Evolutionary conservation across 371 early-diverging fungal species (phyloP), one percentile per base, ranked within the genome.

Genomic region (Mucor circinelloides): DNA sequence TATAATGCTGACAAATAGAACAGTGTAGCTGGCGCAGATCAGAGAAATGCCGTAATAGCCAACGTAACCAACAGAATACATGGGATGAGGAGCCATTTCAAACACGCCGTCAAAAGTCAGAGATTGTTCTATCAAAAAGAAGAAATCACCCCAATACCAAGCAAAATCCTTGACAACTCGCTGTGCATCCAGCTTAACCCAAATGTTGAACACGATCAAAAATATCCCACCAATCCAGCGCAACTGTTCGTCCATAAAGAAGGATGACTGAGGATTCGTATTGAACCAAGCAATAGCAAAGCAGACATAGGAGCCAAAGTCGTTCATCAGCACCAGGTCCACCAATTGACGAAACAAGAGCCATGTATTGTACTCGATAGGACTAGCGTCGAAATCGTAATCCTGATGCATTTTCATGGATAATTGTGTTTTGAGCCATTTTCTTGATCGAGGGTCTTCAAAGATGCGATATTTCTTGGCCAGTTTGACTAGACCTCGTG

Each of bases 91-190:
- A 0, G 93, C 95, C 89, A 93, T 89, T 72, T 95, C 96, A 78
- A 95, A 96, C 3, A 94, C 93, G 30, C 94, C 94, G 74, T 95
- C 93, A 71, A 94, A 94, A 0, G 91, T 92, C 57, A 94, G 76
- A 12, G 88, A 85, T 68, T 89, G 88, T 58, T 93, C 91, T 34
- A 94, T 82, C 50, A 94, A 75, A 77, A 95, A 95, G 85, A 96
- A 97, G 75, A 97, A 97, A 74, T 96, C 96, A 32, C 96, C 97
- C 96, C 96, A 96, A 79, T 90, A 97, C 95, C 96, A 95, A 5
- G 96, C 95, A 77, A 90, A 97, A 77, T 95, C 96, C 77, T 93
- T 93, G 57, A 97, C 91, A 8, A 94, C 94, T 5, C 94, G 87
- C 56, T 93, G 92, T 10, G 95, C 95, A 74, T 97, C 96, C 44